Base-by-base conservation (phyloP, 768 basidiomycete genomes). In the Austroboletus festivus region DNA sequence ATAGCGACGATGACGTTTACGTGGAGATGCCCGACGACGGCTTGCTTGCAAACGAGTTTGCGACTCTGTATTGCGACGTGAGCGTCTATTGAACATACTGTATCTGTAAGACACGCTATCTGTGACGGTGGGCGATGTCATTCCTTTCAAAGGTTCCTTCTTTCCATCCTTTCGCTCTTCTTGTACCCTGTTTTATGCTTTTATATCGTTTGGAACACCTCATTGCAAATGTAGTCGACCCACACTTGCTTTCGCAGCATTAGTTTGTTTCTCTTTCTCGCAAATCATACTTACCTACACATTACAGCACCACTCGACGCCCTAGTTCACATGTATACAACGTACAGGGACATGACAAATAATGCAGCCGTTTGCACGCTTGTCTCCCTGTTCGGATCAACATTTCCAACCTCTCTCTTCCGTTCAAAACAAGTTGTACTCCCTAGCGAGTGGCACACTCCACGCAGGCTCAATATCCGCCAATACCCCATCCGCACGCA, bases 401-500 rank as follows among this genome's bases (percentile, higher is more conserved):
- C 31, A 33, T 33, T 12, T 12, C 31, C 3, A 13, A 33, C 28
- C 12, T 6, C n/a, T n/a, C n/a, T n/a, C n/a, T n/a, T n/a, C n/a
- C 31, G 15, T 4, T 33, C 67, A 95, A 65, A 92, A 94, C 42
- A 94, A 58, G 62, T 93, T 94, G 63, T 95, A 93, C 42, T 69
- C 74, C 60, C 75, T 81, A 13, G 79, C 78, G 12, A 97, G 71
- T 5, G 92, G 83, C 40, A 93, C 67, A 13, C 58, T 28, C 12
- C 28, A 12, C 28, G 28, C 28, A 12, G 28, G 28, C 12, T 28
- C 28, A 5, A 94, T 78, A 59, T 92, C 90, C 62, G 78, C 79
- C 45, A 90, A 67, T 20, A 76, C 80, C 4, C 84, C 93, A 65
- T 95, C 87, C 9, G 89, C 92, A 1, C 23, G 23, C 4, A 98